Evolutionary conservation across 2,329 filamentous ascomycete genomes (phyloP).

Genomic region (Bipolaris oryzae): DNA sequence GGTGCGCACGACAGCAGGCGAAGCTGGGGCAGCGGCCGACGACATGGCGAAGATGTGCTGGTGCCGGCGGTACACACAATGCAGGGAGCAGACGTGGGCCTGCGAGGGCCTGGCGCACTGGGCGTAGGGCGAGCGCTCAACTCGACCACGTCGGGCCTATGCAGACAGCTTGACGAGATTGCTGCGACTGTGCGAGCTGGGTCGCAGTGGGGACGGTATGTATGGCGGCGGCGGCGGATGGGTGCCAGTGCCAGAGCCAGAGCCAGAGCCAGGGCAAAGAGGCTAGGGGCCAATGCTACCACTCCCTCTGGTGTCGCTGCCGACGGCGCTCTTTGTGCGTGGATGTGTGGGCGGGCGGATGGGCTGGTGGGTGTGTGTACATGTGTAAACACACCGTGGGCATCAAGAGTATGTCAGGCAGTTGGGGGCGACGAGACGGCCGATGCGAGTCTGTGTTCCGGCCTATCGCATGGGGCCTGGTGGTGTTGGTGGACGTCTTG

Average conservation of each 20-base stretch:
- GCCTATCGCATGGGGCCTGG: not conserved
- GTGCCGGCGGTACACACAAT: conserved; percentile 9
- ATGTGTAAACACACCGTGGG: not conserved
- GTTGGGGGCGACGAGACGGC: no score
- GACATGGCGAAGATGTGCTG: conserved; percentile 41
- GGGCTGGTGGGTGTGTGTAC: no score
- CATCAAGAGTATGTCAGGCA: not conserved
- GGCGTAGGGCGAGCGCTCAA: conserved; percentile 21
- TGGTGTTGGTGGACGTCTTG: not conserved
- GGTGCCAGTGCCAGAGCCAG: not conserved
- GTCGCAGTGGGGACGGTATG: not conserved
- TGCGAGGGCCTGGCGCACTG: conserved; percentile 24
- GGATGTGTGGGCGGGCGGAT: no score
- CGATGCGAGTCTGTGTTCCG: no score
- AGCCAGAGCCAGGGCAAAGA: not conserved
- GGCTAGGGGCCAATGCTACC: conserved; percentile 23
- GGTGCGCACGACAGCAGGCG: conserved; percentile 51
- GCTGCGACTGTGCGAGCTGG: conserved; percentile 5
- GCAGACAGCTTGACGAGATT: conserved; percentile 17
- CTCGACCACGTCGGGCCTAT: conserved; percentile 21
- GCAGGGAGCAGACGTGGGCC: conserved; percentile 36
- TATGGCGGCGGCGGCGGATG: conserved; percentile 11
- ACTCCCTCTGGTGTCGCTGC: conserved; percentile 7
- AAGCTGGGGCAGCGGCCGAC: conserved; percentile 49
- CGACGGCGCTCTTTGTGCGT: not conserved